Evolutionary conservation across 805 yeast species (phyloP), one percentile per base, ranked within the genome.

Genomic region (Komagataella ulmi): DNA sequence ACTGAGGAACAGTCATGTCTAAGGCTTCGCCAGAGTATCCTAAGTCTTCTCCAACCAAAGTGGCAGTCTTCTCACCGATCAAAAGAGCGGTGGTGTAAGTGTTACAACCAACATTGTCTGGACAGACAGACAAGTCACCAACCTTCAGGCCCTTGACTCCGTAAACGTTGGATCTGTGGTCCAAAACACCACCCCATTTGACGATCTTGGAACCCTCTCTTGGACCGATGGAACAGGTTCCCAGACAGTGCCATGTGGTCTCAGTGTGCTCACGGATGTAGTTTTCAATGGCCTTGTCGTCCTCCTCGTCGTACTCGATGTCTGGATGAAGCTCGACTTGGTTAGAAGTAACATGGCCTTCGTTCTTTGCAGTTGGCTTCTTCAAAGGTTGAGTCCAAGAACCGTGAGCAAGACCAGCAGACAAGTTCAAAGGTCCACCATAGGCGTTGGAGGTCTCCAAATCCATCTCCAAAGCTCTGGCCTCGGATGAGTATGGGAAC

Each of bases 201-300:
- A 56, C 64, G 53, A 54, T 52, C 56, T 55, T 61, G 57, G 51
- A 52, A 48, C 64, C 64, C 47, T 59, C 64, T 53, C 60, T 57
- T 58, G 64, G 64, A 49, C 59, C 64, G 54, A 61, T 61, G 43
- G 64, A 61, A 52, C 58, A 54, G 47, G 64, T 61, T 46, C 64
- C 64, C 53, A 61, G 56, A 52, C 64, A 61, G 54, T 61, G 64
- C 64, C 64, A 61, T 47, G 64, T 61, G 50, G 64, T 61, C 57
- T 61, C 64, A 51, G 56, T 54, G 58, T 61, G 64, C 54, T 61
- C 64, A 51, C 53, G 58, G 53, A 61, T 58, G 56, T 59, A 61
- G 53, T 59, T 55, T 51, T 56, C 61, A 55, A 61, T 61, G 45
- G 64, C 64, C 49, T 49, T 50, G 49, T 61, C 63, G 49, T 61